phyloP scores from a whole-genome alignment of 441 rosid genomes.

The Omphalea diandra region DNA sequence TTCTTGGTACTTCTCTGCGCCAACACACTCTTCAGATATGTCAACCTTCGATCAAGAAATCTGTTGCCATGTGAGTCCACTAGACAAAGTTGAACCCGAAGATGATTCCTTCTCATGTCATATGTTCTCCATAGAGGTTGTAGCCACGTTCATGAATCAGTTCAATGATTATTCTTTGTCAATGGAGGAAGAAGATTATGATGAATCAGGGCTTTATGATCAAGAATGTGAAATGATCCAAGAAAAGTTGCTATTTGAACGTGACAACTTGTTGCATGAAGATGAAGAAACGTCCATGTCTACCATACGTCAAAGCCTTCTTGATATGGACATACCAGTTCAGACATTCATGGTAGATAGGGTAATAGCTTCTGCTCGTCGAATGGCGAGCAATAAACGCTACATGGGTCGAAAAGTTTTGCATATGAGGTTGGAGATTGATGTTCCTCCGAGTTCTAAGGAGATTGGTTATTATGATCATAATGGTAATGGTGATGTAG shows the following conservation, averaged over 20 bases:
- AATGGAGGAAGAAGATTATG: slow-evolving; percentile 4
- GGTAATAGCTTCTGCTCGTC: not conserved
- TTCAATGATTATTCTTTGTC: not conserved
- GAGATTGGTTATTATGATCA: not conserved
- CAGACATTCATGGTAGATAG: not conserved
- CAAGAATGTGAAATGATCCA: not conserved
- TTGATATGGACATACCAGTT: not conserved
- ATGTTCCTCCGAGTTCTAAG: not conserved
- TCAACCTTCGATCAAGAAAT: slow-evolving; percentile 4
- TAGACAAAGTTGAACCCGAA: not conserved
- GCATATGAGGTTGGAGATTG: not conserved
- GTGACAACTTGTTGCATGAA: not conserved
- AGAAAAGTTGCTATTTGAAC: not conserved
- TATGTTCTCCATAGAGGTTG: not conserved
- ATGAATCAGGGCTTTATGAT: slow-evolving; percentile 7
- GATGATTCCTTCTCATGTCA: slow-evolving; percentile 8
- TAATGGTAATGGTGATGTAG: not conserved
- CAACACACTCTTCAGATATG: too few species aligned
- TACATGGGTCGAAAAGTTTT: not conserved
- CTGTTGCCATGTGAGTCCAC: slow-evolving; percentile 8
- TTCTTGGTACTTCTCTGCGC: too few species aligned
- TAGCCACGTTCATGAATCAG: not conserved
- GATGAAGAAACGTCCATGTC: not conserved
- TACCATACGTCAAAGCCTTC: not conserved
- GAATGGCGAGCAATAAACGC: slow-evolving; percentile 1